Evolutionary conservation across 129 eudicot species (phyloP).

Genomic region (Pulicaria dysenterica): DNA sequence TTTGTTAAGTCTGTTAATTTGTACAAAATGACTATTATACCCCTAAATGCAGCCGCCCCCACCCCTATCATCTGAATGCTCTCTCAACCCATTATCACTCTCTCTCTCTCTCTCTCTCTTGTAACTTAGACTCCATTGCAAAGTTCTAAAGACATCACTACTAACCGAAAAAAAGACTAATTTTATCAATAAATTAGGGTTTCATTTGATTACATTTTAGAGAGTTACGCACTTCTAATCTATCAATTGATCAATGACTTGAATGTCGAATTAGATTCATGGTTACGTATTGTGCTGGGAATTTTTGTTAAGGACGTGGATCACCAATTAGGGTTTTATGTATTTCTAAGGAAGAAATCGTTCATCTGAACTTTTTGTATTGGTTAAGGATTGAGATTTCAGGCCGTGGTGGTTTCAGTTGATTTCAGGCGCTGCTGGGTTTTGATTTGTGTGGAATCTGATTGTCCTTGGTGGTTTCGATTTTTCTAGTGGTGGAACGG

Average conservation of each 20-base stretch:
- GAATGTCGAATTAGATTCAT: not conserved
- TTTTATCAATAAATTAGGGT: slow-evolving; percentile 21
- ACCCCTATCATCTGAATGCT: too few species aligned
- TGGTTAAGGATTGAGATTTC: not conserved
- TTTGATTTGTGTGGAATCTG: too few species aligned
- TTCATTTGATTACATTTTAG: slow-evolving; percentile 2
- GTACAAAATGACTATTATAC: too few species aligned
- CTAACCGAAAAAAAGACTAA: not conserved
- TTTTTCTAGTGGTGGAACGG: too few species aligned
- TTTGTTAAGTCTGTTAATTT: too few species aligned
- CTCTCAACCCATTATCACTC: too few species aligned
- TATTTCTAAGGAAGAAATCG: not conserved
- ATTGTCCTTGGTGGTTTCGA: too few species aligned
- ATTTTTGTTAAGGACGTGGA: too few species aligned
- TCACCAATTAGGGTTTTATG: slow-evolving; percentile 15
- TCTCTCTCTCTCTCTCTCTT: not conserved
- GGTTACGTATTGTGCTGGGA: not conserved
- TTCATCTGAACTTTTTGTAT: not conserved
- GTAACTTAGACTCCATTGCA: too few species aligned
- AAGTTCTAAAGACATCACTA: not conserved
- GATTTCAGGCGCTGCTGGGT: too few species aligned
- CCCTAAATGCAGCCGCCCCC: too few species aligned
- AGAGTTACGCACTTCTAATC: not conserved
- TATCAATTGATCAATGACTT: not conserved
- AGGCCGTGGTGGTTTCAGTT: too few species aligned